Base-by-base conservation (phyloP, 345 rosid genomes). In the Abelmoschus esculentus region DNA sequence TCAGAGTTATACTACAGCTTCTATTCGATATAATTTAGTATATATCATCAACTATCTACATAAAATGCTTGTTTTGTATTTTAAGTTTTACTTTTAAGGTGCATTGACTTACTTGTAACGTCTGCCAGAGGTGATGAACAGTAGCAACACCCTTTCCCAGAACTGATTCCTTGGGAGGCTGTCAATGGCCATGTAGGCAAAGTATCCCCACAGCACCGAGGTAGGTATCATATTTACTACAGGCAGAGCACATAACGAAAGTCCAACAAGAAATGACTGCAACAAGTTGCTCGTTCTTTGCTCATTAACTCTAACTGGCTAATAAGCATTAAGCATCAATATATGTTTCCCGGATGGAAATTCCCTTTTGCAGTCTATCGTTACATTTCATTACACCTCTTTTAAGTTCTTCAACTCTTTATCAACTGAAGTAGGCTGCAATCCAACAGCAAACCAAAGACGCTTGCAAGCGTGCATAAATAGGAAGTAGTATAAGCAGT, bases 201-300 rank as follows among this genome's bases (percentile, higher is more conserved):
- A 91, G 79, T 91, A 91, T 59, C 97, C 97, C 98, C 98, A 89
- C 1, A 90, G 86, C 54, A 88, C 92, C 61, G 96, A 90, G 58
- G 93, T 87, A 7, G 96, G 93, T 68, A 90, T 84, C 84, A 54
- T 79, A 50, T 83, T 88, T 32, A 92, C 75, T 60, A 83, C 66
- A n/a, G 96, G 96, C 34, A 86, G 70, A 18, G 79, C 89, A 60
- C 80, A 76, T 58, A 85, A 69, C 66, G 89, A 76, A 59, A 82
- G 34, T 28, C 87, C 96, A 28, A 87, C 91, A 10, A 92, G 93
- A 70, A 81, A 31, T 40, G 96, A 92, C 74, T 92, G 96, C 81
- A 87, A 70, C 15, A 89, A 80, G 76, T 88, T 92, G 86, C 86
- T 88, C 77, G 87, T 62, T 78, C 96, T 81, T 70, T 92, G 96